Evolutionary conservation across 306 rosid species (phyloP), one percentile per base, ranked within the genome.

Genomic region (cucumber (Cucumis sativus)): DNA sequence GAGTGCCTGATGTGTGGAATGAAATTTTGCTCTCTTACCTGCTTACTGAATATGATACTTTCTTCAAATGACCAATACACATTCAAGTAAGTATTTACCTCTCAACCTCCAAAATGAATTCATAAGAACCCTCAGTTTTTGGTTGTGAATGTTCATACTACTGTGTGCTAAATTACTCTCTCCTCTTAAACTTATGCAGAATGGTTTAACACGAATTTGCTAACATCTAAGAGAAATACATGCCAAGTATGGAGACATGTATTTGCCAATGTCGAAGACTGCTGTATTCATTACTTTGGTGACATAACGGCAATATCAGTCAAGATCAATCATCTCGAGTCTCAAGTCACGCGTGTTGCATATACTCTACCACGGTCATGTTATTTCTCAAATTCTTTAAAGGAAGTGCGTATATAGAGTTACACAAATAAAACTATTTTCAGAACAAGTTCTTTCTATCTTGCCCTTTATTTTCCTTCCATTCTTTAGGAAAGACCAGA

Each of bases 1-100:
- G 98, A 54, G 98, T 95, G 77, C 99, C 99, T 86, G 99, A 95
- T 82, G 85, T 85, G 86, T 95, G 99, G 97, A 95, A 95, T 63
- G 93, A 95, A 84, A 88, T 95, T 87, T 88, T 95, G 76, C 80
- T 95, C 79, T 88, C 88, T 5, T 75, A 84, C 82, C 81, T 87
- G 70, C 85, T 87, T 16, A 77, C 82, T 47, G 76, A 69, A 54
- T 79, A 77, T 70, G 67, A 43, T 41, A 62, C 68, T 74, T 23
- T 69, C 51, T 80, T 25, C 37, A 76, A 23, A 35, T 80, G 78
- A 82, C 49, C 30, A 33, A 74, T 30, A 54, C 59, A 70, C n/a
- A 41, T 55, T 56, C 78, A 75, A 39, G 78, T 75, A 75, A 75
- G 67, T 56, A 10, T 43, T 47, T 15, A 14, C 28, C 56, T 70